Percentiles rank a stretch among this genome's conserved stretches.
Evolutionary conservation across 2,329 filamentous ascomycete genomes (phyloP).

Genomic region (Ophiostoma tasmaniense): DNA sequence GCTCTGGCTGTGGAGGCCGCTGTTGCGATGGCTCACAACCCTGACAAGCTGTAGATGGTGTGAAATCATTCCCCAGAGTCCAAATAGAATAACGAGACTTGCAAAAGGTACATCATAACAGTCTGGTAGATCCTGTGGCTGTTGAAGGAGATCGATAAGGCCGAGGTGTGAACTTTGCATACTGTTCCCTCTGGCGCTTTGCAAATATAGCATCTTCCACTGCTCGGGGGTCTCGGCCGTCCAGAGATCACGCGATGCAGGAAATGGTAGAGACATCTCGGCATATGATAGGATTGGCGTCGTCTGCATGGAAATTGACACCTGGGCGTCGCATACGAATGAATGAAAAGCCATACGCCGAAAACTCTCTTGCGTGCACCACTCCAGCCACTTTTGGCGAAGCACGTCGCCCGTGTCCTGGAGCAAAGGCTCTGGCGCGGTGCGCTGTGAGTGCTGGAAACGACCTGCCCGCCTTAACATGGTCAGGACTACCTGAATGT

Average conservation of each 20-base stretch:
- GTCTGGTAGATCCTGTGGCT: constrained; percentile 12
- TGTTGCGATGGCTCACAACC: background rate
- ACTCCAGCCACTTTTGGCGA: constrained; percentile 16
- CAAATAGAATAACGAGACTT: constrained; percentile 10
- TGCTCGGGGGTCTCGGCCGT: constrained; percentile 52
- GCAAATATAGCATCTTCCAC: constrained; percentile 55
- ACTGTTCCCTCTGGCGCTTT: constrained; percentile 15
- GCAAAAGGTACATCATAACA: constrained; percentile 7
- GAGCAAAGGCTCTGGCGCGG: background rate
- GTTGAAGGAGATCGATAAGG: constrained; percentile 14
- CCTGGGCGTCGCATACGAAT: constrained; percentile 57
- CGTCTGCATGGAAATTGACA: constrained; percentile 57
- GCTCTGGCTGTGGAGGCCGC: background rate
- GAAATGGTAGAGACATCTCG: constrained; percentile 58
- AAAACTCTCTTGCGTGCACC: constrained; percentile 16
- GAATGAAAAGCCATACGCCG: constrained; percentile 53
- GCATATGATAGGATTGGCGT: constrained; percentile 60
- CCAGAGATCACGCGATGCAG: constrained; percentile 56
- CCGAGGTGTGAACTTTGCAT: background rate
- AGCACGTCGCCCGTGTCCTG: constrained; percentile 10
- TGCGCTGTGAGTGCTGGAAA: background rate
- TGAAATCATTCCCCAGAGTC: constrained; percentile 17
- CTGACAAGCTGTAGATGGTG: constrained; percentile 13
- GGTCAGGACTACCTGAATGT: constrained; percentile 18
- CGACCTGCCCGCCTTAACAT: constrained; percentile 17